Base-by-base conservation (phyloP, 108 stramenopile species). In the Nitzschia sp. region DNA sequence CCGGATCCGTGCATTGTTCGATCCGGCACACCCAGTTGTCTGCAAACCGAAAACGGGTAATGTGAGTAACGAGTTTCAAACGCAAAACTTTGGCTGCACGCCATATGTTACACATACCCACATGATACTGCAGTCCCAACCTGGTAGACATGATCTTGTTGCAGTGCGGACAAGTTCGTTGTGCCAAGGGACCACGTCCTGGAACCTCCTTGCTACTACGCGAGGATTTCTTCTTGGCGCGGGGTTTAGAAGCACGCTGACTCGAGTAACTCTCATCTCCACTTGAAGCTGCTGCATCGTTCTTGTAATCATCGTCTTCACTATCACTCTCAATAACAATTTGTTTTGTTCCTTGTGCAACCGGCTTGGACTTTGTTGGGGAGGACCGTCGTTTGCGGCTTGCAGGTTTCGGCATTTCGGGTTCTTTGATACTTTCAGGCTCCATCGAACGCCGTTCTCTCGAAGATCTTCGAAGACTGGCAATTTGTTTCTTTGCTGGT, bases 281-380 rank as follows among this genome's bases (percentile, higher is more conserved):
- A 91, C 71, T 2, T 85, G 76, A 29, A 82, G 80, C 6, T 82
- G 82, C 58, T 94, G 89, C 63, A n/a, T n/a, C n/a, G n/a, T n/a
- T n/a, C n/a, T n/a, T n/a, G n/a, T n/a, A n/a, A n/a, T n/a, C n/a
- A n/a, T n/a, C n/a, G n/a, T n/a, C n/a, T n/a, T n/a, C n/a, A n/a
- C n/a, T n/a, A n/a, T n/a, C n/a, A n/a, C n/a, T n/a, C n/a, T n/a
- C n/a, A n/a, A n/a, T n/a, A n/a, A n/a, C n/a, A n/a, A n/a, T n/a
- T n/a, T n/a, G n/a, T n/a, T n/a, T n/a, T n/a, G n/a, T n/a, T n/a
- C n/a, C n/a, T n/a, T n/a, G n/a, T n/a, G n/a, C n/a, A n/a, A n/a
- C n/a, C n/a, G n/a, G n/a, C n/a, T n/a, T n/a, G n/a, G n/a, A n/a
- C n/a, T n/a, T n/a, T n/a, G n/a, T n/a, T n/a, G n/a, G n/a, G n/a